Conservation (phyloP, 176 grass and related monocot genomes). For the Puccinellia tenuiflora region DNA sequence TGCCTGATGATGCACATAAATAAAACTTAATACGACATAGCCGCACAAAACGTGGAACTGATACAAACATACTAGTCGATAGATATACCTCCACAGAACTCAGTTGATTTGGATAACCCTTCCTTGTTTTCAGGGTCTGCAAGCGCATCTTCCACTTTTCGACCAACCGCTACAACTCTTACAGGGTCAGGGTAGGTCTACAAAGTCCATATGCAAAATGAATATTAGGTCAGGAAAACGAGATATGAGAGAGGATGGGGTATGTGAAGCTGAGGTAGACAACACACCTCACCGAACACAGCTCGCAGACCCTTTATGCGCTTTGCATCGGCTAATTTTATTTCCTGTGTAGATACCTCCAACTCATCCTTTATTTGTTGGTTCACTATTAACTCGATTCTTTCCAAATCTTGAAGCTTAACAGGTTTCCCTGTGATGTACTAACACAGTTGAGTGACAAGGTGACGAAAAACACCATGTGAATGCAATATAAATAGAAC, state of each 20-base stretch:
- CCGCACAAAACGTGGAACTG: not conserved
- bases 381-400: slow-evolving; percentile 87
- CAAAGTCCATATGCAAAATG: not conserved
- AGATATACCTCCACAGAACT: slow-evolving; percentile 80
- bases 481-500: slow-evolving; percentile 6
- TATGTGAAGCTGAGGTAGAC: not conserved
- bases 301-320: slow-evolving; percentile 73
- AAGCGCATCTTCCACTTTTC: slow-evolving; percentile 76
- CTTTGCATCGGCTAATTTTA: slow-evolving; percentile 52
- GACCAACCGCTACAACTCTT: slow-evolving; percentile 82
- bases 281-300: slow-evolving; percentile 80
- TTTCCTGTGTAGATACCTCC: slow-evolving; percentile 70
- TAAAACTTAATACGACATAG: not conserved
- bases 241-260: not conserved
- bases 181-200: slow-evolving; percentile 93
- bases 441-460: not conserved
- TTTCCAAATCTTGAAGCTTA: slow-evolving; percentile 72
- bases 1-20: slow-evolving; percentile 51
- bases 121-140: slow-evolving; percentile 65
- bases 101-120: slow-evolving; percentile 78
- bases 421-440: slow-evolving; percentile 73
- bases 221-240: slow-evolving; percentile 5
- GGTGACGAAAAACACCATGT: not conserved
- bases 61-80: not conserved
- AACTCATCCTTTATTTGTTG: slow-evolving; percentile 80